Conservation (phyloP, 306 rosid genomes). For the Pyrus communis region DNA sequence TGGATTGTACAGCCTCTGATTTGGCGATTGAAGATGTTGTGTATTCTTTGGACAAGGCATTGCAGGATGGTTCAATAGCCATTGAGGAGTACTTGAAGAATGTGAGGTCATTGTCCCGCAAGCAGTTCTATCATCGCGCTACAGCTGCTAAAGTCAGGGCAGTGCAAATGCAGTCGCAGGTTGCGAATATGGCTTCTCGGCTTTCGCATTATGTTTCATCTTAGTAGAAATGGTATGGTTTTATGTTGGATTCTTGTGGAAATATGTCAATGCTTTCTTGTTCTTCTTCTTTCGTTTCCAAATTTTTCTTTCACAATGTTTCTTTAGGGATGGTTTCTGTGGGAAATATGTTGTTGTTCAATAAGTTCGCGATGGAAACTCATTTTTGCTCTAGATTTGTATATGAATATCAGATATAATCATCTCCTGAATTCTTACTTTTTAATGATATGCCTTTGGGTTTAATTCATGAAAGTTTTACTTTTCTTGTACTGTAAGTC, state of each 20-base stretch:
- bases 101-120: conserved; percentile 76
- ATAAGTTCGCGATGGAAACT: neutral
- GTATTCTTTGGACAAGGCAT: conserved; percentile 75
- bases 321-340: neutral
- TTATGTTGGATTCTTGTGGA: conserved; percentile 18
- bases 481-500: too few relatives aligned
- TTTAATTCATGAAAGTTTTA: too few relatives aligned
- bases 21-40: conserved; percentile 79
- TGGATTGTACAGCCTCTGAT: conserved; percentile 69
- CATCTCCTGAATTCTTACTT: neutral
- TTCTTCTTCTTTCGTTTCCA: neutral
- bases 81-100: conserved; percentile 80
- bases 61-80: conserved; percentile 63
- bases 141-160: conserved; percentile 66
- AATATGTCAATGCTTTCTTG: neutral
- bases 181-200: conserved; percentile 72
- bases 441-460: neutral
- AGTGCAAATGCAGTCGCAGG: conserved; percentile 84
- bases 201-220: conserved; percentile 44
- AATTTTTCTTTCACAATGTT: neutral
- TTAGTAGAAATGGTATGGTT: neutral
- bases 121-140: conserved; percentile 84
- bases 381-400: neutral
- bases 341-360: conserved; percentile 13
- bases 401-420: neutral